Base-by-base conservation (phyloP, 129 eudicot genomes). In the Centella asiatica region DNA sequence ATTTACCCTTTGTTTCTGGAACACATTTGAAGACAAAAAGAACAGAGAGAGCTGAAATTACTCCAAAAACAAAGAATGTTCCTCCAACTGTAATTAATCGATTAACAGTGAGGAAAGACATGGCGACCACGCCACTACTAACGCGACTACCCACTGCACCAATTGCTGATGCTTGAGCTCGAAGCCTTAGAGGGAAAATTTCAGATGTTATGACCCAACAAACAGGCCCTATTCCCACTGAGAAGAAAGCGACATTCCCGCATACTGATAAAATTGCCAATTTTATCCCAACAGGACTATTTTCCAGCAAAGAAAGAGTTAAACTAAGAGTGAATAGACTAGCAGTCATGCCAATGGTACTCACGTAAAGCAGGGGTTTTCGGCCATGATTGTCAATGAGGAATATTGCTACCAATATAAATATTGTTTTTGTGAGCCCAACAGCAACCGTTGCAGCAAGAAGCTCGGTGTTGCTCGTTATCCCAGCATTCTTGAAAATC, bases 401-500 rank as follows among this genome's bases (percentile, higher is more conserved):
- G 6, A 83, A 5, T 57, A 81, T 84, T 14, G 88, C 80, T 4
- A 76, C 66, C 32, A 87, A 52, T 49, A 87, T 81, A 42, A 77
- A 80, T 4, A 52, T 72, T 10, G 92, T 87, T 61, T 83, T 87
- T 4, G 88, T 67, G n/a, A 81, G 60, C 18, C 95, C 95, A 10
- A 87, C 95, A 15, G 92, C 92, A 49, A 87, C 88, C 1, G 95
- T 87, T 17, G 92, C 88, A 27, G 85, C 92, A 61, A 87, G 86
- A 65, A 83, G 79, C 61, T 71, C 66, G 20, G 87, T 33, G 39
- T 87, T 74, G 23, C 69, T 71, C 4, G 65, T 34, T 20, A 83
- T 60, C 37, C 95, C 95, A 24, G 85, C 88, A 12, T 80, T 58
- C 40, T 62, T 64, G 29, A 87, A 62, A 36, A 87, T 87, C 56